These are phyloP conservation scores for Clonostachys rosea DNA, from an alignment of 2,329 filamentous ascomycete species.

Conservation along the genomic window DNA sequence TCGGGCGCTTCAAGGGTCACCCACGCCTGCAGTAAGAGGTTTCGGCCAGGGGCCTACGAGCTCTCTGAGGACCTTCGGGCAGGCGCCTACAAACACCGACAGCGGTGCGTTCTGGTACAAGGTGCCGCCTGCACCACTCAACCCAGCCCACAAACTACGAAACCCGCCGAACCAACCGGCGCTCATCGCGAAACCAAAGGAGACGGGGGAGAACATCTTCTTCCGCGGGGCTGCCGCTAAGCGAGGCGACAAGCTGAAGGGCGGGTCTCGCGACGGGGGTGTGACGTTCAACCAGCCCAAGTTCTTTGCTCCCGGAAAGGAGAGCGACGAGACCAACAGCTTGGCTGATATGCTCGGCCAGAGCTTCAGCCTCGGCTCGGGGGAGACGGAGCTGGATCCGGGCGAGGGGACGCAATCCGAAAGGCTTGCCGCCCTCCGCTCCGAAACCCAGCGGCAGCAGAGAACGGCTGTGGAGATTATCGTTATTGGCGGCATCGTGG, in stretches of 20 bases:
- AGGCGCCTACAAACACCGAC: conserved; percentile 36
- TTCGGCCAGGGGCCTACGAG: too few species aligned
- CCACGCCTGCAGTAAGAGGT: conserved; percentile 5
- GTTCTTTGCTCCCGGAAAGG: conserved; percentile 47
- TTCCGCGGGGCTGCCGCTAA: conserved; percentile 9
- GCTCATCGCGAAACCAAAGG: conserved; percentile 36
- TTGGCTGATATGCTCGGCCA: conserved; percentile 34
- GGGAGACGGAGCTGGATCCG: background rate
- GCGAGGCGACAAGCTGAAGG: conserved; percentile 3
- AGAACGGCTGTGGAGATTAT: too few species aligned
- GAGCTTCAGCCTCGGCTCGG: background rate
- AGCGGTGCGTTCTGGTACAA: conserved; percentile 62
- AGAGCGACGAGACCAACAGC: conserved; percentile 34
- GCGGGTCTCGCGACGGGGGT: conserved; percentile 4
- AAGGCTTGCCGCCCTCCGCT: too few species aligned
- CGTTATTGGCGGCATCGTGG: too few species aligned
- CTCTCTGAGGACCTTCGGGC: conserved; percentile 27
- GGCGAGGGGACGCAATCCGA: background rate
- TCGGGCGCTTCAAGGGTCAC: conserved; percentile 35
- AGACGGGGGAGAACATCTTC: conserved; percentile 42
- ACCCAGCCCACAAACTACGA: conserved; percentile 56
- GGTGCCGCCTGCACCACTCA: conserved; percentile 63
- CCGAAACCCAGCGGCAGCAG: too few species aligned
- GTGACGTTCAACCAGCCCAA: conserved; percentile 53
- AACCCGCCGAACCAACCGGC: conserved; percentile 57